Base-by-base conservation (phyloP, 176 grass and related monocot species). In the Panicum miliaceum region DNA sequence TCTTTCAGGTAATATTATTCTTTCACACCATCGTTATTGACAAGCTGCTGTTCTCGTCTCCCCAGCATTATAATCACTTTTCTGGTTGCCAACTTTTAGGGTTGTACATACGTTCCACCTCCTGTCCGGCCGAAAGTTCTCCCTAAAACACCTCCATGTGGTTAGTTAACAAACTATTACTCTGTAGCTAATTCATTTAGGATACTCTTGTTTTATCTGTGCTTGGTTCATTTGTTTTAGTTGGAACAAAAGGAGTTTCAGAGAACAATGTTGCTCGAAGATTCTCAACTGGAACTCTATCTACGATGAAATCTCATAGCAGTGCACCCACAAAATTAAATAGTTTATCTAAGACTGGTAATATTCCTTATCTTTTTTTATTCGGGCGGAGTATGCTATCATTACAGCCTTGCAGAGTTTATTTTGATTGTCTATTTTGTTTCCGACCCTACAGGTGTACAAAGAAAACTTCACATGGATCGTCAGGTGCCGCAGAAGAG, bases 401-500 rank as follows among this genome's bases (percentile, higher is more conserved):
- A 64, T 85, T 43, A 66, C 16, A 51, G 34, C 57, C 57, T 60
- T 60, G 8, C n/a, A 12, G 12, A 19, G n/a, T 53, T 46, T 70
- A 70, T 74, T 77, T 50, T 78, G 4, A 50, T 69, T 58, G 65
- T 57, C 4, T 16, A 53, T 85, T 12, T 60, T 42, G 20, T 35
- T 76, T 66, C 70, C 13, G 9, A 74, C 81, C 56, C 72, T 78
- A 15, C 82, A 99, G 97, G 90, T 64, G 93, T 90, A 32, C 97
- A 99, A 86, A 89, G 97, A 82, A 99, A 99, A 88, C 88, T 99
- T 83, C 85, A 94, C 46, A 81, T 99, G 83, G 89, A 92, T 75
- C 90, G 88, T 16, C 93, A 88, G 88, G 81, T 71, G 65, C 69
- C 88, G 27, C 88, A 83, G 34, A 99, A 94, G 82, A 89, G 19